Evolutionary conservation across 352 stramenopile genomes (phyloP), one percentile per base, ranked within the genome.

Genomic region (Globisporangium nodosum): DNA sequence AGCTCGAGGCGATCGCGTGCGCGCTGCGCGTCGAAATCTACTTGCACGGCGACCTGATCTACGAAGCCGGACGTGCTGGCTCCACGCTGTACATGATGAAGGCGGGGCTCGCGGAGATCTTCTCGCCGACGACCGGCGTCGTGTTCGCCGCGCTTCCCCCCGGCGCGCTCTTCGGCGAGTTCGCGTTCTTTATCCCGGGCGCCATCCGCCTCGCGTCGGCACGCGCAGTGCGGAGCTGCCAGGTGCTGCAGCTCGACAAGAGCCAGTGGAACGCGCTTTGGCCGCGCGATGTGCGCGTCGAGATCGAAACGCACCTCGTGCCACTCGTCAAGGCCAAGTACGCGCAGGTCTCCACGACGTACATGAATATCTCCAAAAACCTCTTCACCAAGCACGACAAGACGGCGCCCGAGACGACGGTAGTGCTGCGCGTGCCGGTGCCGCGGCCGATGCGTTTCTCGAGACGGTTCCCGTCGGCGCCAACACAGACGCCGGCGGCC

Each of bases 291-390:
- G 18, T 81, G 0, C 76, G 78, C 8, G 16, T 18, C 2, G 52
- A 75, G 33, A 63, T 91, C 18, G 78, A 91, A 48, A 46, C 63
- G 0, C n/a, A 53, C 6, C 54, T 88, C 9, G 45, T 85, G 9
- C 49, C 70, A 43, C 37, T 74, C 9, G 56, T 89, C 11, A 61
- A 65, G 30, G 54, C 37, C 8, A 76, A 70, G 40, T 88, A 91
- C 50, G 42, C 56, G 1, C 53, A 61, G 8, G 73, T 52, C 3
- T 60, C 73, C 0, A 70, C 60, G 39, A 60, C 58, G 0, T 88
- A 73, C 43, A 60, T 84, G 45, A 85, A 75, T 58, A 85, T 91
- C 48, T 64, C 69, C 5, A 91, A 87, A 58, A 87, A 88, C 40
- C 76, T 90, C 27, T 81, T 74, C 61, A 69, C 76, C 42, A 81